Evolutionary conservation across 192 early-diverging fungal genomes (phyloP), one percentile per base, ranked within the genome.

Genomic region (Backusella luteola): DNA sequence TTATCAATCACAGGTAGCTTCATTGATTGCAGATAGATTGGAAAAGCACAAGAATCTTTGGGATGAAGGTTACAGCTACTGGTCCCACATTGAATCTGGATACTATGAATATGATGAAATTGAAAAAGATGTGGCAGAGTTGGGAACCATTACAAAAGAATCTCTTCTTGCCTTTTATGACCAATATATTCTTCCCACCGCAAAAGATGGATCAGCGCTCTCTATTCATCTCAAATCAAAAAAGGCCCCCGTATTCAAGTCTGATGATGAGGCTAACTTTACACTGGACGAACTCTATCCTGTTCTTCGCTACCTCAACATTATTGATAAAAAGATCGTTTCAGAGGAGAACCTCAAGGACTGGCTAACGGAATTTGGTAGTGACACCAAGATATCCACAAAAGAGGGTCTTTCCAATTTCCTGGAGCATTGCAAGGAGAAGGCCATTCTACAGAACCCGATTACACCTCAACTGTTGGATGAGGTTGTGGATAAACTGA

Each of bases 1-100:
- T 69, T 96, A 88, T 79, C 72, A 85, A 63, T 86, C 88, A 41
- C 92, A 95, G 69, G 83, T 89, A 29, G 83, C 84, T 63, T 91
- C 94, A 6, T 74, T 95, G 19, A 88, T 88, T 6, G 82, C 87
- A 7, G 84, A 85, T 52, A 86, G 88, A 79, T 72, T 89, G 70
- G 95, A 94, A 73, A 93, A 93, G 79, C 83, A 88, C 63, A 95
- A 96, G 79, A 94, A 93, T 70, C 72, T 98, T 77, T 76, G 42
- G 11, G 88, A 96, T 66, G 94, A 96, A 79, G 84, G 90, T 6
- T 71, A 78, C 11, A 79, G 84, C 41, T 87, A 91, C 63, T 96
- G 93, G 94, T 72, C 67, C 2, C 89, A 92, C 59, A 91, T 98
- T 66, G 78, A 76, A 46, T 87, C 85, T 8, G 85, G 88, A 3